These are phyloP conservation scores for Colletotrichum melonis DNA, from an alignment of 2,329 filamentous ascomycete genomes.

Conservation along the genomic window DNA sequence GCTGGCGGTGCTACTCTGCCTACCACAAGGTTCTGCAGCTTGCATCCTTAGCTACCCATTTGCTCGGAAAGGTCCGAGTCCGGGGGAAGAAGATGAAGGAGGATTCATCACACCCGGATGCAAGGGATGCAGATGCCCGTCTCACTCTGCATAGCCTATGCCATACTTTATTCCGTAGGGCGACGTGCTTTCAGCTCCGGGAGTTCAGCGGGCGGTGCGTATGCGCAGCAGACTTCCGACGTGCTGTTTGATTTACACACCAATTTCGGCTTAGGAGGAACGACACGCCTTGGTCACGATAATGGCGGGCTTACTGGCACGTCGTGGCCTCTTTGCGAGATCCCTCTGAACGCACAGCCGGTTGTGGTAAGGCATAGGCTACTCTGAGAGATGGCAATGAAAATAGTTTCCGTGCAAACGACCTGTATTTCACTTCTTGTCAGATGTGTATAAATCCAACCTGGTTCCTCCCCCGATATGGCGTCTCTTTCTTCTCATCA, in stretches of 20 bases:
- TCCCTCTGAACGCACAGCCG: not conserved
- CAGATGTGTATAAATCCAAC: slow-evolving; percentile 13
- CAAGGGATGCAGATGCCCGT: not conserved
- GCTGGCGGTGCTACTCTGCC: not conserved
- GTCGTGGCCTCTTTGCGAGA: not conserved
- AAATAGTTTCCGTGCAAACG: not conserved
- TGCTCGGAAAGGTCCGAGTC: not conserved
- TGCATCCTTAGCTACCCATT: not conserved
- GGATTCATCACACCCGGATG: not conserved
- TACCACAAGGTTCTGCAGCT: not conserved
- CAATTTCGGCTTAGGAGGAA: not conserved
- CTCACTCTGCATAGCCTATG: not conserved
- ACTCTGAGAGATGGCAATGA: too few species aligned
- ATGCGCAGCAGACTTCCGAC: not conserved
- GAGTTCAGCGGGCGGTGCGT: not conserved
- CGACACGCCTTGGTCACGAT: slow-evolving; percentile 2
- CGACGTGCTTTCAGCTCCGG: not conserved
- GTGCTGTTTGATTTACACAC: not conserved
- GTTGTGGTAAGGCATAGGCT: not conserved
- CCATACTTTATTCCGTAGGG: not conserved
- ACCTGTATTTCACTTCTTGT: not conserved
- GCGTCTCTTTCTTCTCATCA: slow-evolving; percentile 8
- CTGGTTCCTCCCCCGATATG: not conserved
- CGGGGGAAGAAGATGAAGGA: not conserved
- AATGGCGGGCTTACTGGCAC: not conserved